A percentile compares a stretch with the other conserved stretches of the same genome.
phyloP scores from a whole-genome alignment of 352 stramenopile species.

The Phytophthora tentaculata region DNA sequence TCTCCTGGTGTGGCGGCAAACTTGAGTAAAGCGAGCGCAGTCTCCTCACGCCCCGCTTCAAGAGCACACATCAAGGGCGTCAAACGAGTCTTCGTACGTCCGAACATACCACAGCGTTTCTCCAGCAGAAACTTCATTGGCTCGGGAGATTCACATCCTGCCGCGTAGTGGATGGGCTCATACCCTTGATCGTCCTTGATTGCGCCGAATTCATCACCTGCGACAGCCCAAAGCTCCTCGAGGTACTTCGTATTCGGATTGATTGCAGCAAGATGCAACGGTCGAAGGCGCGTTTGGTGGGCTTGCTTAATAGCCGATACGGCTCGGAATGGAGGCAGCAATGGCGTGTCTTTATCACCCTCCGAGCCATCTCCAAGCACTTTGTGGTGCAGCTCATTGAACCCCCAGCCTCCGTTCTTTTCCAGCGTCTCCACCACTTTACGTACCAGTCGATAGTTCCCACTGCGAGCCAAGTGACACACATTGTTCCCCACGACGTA shows the following conservation, averaged over 20 bases:
- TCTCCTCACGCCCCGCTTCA: constrained; percentile 51
- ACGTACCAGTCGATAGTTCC: constrained; percentile 52
- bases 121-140: constrained; percentile 73
- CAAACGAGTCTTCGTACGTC: constrained; percentile 61
- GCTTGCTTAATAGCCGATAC: constrained; percentile 79
- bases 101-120: constrained; percentile 57
- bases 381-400: constrained; percentile 49
- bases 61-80: constrained; percentile 73
- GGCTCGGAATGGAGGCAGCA: constrained; percentile 55
- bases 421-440: constrained; percentile 66
- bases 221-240: constrained; percentile 59
- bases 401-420: constrained; percentile 39
- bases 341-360: constrained; percentile 17
- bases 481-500: constrained; percentile 41
- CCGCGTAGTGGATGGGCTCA: constrained; percentile 76
- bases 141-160: constrained; percentile 52
- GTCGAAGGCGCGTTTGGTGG: constrained; percentile 61
- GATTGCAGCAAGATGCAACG: constrained; percentile 75
- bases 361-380: constrained; percentile 8
- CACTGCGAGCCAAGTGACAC: constrained; percentile 39
- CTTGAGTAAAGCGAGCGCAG: constrained; percentile 59
- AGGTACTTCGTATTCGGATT: constrained; percentile 79
- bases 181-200: constrained; percentile 68
- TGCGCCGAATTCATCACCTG: constrained; percentile 51
- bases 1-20: constrained; percentile 34